Evolutionary conservation across 345 rosid genomes (phyloP).

Genomic region (Geranium brycei): DNA sequence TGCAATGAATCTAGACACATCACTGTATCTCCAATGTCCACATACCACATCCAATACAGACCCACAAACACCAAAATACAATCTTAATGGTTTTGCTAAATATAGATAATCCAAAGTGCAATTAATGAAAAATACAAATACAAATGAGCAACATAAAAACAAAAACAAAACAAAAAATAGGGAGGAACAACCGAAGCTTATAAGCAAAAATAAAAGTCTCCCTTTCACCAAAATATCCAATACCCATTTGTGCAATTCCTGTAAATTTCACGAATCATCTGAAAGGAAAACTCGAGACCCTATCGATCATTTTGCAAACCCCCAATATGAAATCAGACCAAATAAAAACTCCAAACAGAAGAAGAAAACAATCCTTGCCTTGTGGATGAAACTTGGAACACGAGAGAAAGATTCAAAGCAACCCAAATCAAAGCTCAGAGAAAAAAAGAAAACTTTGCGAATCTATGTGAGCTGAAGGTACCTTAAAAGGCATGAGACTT

Average conservation of each 20-base stretch:
- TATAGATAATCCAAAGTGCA: background rate
- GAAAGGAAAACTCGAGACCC: background rate
- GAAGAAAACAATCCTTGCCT: slow-evolving; percentile 10
- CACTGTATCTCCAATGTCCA: background rate
- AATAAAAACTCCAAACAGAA: background rate
- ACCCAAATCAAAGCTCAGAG: slow-evolving; percentile 1
- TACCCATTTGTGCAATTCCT: background rate
- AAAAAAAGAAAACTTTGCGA: background rate
- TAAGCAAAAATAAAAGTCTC: background rate
- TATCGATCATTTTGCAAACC: background rate
- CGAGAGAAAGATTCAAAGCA: slow-evolving; percentile 22
- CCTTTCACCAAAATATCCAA: background rate
- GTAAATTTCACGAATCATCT: background rate
- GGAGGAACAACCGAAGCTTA: background rate
- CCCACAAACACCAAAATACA: too few relatives aligned
- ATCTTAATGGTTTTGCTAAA: background rate
- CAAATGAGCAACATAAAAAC: background rate
- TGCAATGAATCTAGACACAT: background rate
- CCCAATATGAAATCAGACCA: background rate
- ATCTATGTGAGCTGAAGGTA: too few relatives aligned
- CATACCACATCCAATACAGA: too few relatives aligned
- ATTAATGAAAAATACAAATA: background rate
- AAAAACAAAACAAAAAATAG: too few relatives aligned
- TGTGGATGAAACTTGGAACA: slow-evolving; percentile 18
- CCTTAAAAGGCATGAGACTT: background rate